A percentile compares a stretch with the other conserved stretches of the same genome.
These are phyloP conservation scores for Plenodomus biglobosus DNA, from an alignment of 2,329 filamentous ascomycete genomes.

Conservation along the genomic window DNA sequence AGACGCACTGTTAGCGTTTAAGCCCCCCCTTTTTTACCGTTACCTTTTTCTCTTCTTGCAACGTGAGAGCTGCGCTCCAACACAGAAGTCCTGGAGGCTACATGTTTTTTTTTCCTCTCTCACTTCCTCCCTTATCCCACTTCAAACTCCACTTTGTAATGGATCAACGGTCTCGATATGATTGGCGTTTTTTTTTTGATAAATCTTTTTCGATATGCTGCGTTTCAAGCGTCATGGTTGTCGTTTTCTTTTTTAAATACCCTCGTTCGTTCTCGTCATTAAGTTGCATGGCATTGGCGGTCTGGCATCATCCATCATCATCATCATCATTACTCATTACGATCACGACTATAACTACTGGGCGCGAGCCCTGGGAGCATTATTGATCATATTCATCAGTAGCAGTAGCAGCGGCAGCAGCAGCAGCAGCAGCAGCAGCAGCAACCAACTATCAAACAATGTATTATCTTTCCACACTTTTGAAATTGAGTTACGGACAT, in stretches of 20 bases:
- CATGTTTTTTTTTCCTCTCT: conserved; percentile 6
- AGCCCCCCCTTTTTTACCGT: conserved; percentile 5
- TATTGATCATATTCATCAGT: no score
- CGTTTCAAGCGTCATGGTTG: conserved; percentile 37
- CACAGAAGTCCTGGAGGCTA: conserved; percentile 27
- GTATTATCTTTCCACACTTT: conserved; percentile 10
- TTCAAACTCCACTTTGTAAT: conserved; percentile 15
- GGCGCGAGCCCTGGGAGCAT: conserved; percentile 30
- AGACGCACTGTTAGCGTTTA: conserved; percentile 54
- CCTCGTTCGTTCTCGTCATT: conserved; percentile 24
- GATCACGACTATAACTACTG: conserved; percentile 16
- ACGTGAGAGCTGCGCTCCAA: conserved; percentile 39
- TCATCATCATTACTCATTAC: background rate
- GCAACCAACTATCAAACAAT: conserved; percentile 23
- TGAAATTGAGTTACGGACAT: conserved; percentile 26
- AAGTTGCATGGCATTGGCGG: conserved; percentile 35
- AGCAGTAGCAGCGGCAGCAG: no score
- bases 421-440: no score
- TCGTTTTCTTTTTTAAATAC: conserved; percentile 36
- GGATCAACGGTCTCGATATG: background rate
- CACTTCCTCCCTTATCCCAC: no score
- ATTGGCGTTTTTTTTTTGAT: no score
- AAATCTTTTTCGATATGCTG: no score
- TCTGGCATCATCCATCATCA: conserved; percentile 7
- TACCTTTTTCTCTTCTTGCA: conserved; percentile 13